Percentiles rank a stretch among this genome's conserved stretches.
phyloP scores from a whole-genome alignment of 2,329 filamentous ascomycete genomes.

The Aspergillus fumigatus region DNA sequence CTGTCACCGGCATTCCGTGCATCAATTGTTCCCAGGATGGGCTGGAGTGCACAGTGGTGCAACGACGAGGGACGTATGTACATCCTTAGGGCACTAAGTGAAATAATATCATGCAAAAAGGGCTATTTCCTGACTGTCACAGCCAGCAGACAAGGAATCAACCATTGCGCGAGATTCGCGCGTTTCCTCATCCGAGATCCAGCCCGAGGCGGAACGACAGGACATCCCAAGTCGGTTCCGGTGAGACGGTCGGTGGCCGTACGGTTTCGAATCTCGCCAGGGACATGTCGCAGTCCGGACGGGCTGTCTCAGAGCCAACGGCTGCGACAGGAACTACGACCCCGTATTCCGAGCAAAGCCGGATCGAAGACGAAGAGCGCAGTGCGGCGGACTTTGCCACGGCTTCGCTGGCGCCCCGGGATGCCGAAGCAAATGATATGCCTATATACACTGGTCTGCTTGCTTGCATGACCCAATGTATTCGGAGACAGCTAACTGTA shows the following conservation, averaged over 20 bases:
- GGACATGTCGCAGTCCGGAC: not conserved
- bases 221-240: not conserved
- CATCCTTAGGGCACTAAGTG: not conserved
- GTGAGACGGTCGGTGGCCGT: not conserved
- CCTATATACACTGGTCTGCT: constrained; percentile 22
- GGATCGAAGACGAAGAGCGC: constrained; percentile 18
- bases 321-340: not conserved
- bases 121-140: not conserved
- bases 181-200: not conserved
- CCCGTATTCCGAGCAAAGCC: not conserved
- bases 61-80: not conserved
- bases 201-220: not conserved
- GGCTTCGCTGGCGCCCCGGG: constrained; percentile 16
- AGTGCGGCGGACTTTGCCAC: constrained; percentile 22
- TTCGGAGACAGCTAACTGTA: not conserved
- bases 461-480: not conserved
- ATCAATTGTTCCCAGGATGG: constrained; percentile 27
- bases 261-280: not conserved
- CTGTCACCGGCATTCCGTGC: constrained; percentile 25
- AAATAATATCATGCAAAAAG: not conserved
- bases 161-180: constrained; percentile 8
- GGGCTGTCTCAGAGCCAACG: not conserved
- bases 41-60: constrained; percentile 22
- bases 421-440: constrained; percentile 13
- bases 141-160: constrained; percentile 3